These are phyloP conservation scores for Datura wrightii DNA, from an alignment of 257 asterid species.

Conservation along the genomic window DNA sequence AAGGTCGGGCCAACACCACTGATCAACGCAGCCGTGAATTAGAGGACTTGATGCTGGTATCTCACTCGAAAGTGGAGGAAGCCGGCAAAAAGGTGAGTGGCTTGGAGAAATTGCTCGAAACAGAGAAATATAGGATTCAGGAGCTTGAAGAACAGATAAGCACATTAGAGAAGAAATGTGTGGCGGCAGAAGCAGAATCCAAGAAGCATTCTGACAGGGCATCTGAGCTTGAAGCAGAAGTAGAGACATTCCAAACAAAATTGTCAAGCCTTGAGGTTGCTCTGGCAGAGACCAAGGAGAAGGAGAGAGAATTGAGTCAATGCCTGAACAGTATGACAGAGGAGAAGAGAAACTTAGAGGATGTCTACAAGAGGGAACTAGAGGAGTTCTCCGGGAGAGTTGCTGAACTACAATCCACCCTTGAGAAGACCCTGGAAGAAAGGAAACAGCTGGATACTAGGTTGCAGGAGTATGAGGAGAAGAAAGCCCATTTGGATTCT, in stretches of 20 bases:
- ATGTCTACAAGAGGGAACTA: constrained; percentile 52
- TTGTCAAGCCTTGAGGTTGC: constrained; percentile 72
- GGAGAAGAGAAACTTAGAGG: constrained; percentile 72
- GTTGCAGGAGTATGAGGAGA: constrained; percentile 62
- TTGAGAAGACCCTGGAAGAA: constrained; percentile 59
- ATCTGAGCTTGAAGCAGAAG: constrained; percentile 71
- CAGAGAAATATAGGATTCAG: constrained; percentile 73
- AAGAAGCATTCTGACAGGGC: constrained; percentile 49
- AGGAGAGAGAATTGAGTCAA: constrained; percentile 63
- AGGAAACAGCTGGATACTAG: constrained; percentile 55
- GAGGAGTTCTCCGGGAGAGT: constrained; percentile 58
- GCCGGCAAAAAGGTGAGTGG: constrained; percentile 62
- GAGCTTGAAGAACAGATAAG: constrained; percentile 84
- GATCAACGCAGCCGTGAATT: constrained; percentile 77
- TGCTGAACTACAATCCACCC: constrained; percentile 52
- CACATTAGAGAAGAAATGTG: constrained; percentile 59
- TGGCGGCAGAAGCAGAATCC: constrained; percentile 58
- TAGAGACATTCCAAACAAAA: constrained; percentile 61
- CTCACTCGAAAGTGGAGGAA: constrained; percentile 72
- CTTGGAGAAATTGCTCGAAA: constrained; percentile 74
- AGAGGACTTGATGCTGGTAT: constrained; percentile 67
- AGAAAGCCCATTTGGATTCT: constrained; percentile 55
- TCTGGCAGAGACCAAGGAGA: constrained; percentile 61
- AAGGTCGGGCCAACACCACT: constrained; percentile 62
- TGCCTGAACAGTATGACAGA: constrained; percentile 51